Evolutionary conservation across 805 yeast species (phyloP).

Genomic region (Barnettozyma californica): DNA sequence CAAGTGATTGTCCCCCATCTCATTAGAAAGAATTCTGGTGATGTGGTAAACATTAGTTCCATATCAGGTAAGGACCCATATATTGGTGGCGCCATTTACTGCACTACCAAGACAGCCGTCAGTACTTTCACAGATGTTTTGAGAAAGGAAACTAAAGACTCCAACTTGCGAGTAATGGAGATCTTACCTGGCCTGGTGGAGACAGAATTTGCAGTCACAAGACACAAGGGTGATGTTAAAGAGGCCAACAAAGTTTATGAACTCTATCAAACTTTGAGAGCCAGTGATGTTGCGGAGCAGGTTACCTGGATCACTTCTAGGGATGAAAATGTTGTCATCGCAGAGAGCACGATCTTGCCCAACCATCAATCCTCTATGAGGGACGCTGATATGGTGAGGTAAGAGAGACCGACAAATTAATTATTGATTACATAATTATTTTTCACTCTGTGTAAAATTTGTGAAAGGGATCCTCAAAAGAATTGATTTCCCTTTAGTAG

Average conservation of each 20-base stretch:
- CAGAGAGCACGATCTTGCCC: slow-evolving; percentile 75
- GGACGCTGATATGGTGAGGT: slow-evolving; percentile 9
- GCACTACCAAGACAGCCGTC: slow-evolving; percentile 71
- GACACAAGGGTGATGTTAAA: slow-evolving; percentile 48
- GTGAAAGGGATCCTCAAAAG: neutral
- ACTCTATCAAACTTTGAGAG: slow-evolving; percentile 46
- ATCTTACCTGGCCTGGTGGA: slow-evolving; percentile 60
- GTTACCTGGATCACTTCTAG: slow-evolving; percentile 51
- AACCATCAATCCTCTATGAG: slow-evolving; percentile 65
- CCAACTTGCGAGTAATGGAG: slow-evolving; percentile 55
- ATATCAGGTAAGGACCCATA: slow-evolving; percentile 75
- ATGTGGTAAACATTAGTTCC: slow-evolving; percentile 66
- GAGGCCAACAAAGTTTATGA: slow-evolving; percentile 49
- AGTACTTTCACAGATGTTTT: slow-evolving; percentile 62
- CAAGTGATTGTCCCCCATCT: slow-evolving; percentile 66
- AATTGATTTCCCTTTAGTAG: neutral
- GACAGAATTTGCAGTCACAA: slow-evolving; percentile 52
- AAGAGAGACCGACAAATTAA: neutral
- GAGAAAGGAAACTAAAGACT: slow-evolving; percentile 64
- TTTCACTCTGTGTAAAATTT: neutral
- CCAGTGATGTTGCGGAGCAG: slow-evolving; percentile 53
- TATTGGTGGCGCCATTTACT: slow-evolving; percentile 56
- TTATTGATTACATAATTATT: neutral
- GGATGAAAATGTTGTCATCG: slow-evolving; percentile 48
- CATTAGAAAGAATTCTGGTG: slow-evolving; percentile 62